These are phyloP conservation scores for Cyclostephanos tholiformis DNA, from an alignment of 108 stramenopile genomes.

Conservation along the genomic window DNA sequence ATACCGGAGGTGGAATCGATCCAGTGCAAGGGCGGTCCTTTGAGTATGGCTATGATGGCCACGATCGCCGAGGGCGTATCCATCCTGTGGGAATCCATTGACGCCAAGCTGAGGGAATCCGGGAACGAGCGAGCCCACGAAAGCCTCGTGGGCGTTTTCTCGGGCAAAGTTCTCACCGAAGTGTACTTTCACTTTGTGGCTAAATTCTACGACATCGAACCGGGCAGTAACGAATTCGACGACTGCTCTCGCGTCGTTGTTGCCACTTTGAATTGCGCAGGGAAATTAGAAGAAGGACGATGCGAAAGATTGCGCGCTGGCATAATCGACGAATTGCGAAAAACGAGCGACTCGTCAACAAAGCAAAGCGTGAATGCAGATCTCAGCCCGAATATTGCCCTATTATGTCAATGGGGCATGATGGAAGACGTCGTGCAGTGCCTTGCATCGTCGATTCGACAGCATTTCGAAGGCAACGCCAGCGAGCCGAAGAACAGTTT, in stretches of 20 bases:
- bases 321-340: slow-evolving; percentile 40
- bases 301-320: slow-evolving; percentile 51
- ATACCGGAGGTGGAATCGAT: slow-evolving; percentile 35
- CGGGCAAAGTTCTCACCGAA: slow-evolving; percentile 54
- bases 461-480: slow-evolving; percentile 36
- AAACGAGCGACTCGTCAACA: slow-evolving; percentile 3
- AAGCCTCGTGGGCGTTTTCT: slow-evolving; percentile 57
- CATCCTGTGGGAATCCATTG: slow-evolving; percentile 70
- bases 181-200: slow-evolving; percentile 66
- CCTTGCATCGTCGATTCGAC: slow-evolving; percentile 56
- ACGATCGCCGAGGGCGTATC: slow-evolving; percentile 65
- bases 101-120: slow-evolving; percentile 32
- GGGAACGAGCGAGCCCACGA: slow-evolving; percentile 43
- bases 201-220: slow-evolving; percentile 26
- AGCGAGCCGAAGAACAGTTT: not conserved
- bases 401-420: slow-evolving; percentile 76
- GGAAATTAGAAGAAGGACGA: slow-evolving; percentile 41
- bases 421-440: slow-evolving; percentile 55
- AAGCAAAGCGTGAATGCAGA: slow-evolving; percentile 30
- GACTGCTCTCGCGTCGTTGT: slow-evolving; percentile 58
- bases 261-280: slow-evolving; percentile 67
- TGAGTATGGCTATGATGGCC: slow-evolving; percentile 59
- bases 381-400: slow-evolving; percentile 58
- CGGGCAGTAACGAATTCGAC: slow-evolving; percentile 22
- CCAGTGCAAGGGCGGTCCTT: slow-evolving; percentile 13